Percentiles rank a stretch among this genome's conserved stretches.
These are phyloP conservation scores for Aschersonia sp. DNA, from an alignment of 2,329 filamentous ascomycete genomes.

Conservation along the genomic window DNA sequence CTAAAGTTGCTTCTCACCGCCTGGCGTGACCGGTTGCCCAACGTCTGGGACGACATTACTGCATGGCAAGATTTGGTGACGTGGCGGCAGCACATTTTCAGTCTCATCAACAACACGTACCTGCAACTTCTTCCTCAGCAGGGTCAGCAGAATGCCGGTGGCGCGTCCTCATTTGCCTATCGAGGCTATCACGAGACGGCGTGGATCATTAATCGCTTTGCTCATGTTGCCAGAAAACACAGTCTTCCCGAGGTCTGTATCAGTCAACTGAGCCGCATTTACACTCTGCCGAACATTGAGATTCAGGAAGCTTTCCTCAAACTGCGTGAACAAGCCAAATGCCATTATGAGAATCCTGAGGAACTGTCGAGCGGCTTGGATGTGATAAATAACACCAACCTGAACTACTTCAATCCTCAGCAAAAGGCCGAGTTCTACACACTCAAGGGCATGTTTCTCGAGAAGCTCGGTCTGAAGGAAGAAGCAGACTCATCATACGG, in stretches of 20 bases:
- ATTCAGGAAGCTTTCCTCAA: conserved; percentile 99
- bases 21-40: conserved; percentile 90
- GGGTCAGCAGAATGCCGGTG: conserved; percentile 61
- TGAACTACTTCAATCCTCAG: conserved; percentile 91
- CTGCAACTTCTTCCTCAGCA: conserved; percentile 69
- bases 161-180: conserved; percentile 81
- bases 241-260: conserved; percentile 95
- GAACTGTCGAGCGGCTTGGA: conserved; percentile 88
- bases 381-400: conserved; percentile 98
- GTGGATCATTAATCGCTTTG: conserved; percentile 99
- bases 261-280: conserved; percentile 90
- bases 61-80: conserved; percentile 99
- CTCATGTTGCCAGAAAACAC: conserved; percentile 93
- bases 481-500: conserved; percentile 92
- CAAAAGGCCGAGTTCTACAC: conserved; percentile 99
- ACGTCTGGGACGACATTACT: conserved; percentile 98
- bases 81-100: conserved; percentile 98
- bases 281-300: conserved; percentile 96
- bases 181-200: conserved; percentile 96
- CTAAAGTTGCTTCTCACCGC: conserved; percentile 85
- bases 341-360: conserved; percentile 89
- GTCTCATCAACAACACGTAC: conserved; percentile 90
- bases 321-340: conserved; percentile 94
- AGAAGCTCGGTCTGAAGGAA: conserved; percentile 78
- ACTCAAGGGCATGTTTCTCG: conserved; percentile 97